A percentile compares a stretch with the other conserved stretches of the same genome.
These are phyloP conservation scores for Vigna hirtella DNA, from an alignment of 306 rosid species.

Conservation along the genomic window DNA sequence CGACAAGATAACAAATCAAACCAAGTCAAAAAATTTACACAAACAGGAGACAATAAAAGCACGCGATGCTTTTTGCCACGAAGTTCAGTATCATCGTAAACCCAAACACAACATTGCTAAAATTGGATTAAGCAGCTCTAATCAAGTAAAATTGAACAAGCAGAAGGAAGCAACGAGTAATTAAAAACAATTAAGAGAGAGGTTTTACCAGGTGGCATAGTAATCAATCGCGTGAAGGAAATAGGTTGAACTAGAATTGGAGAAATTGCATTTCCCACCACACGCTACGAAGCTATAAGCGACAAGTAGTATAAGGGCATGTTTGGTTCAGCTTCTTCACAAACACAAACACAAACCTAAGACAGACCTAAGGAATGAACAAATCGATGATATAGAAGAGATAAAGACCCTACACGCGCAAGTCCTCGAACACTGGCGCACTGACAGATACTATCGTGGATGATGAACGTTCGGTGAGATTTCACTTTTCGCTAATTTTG, in stretches of 20 bases:
- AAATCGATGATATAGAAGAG: neutral
- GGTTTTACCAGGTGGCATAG: constrained; percentile 38
- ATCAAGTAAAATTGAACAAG: constrained; percentile 1
- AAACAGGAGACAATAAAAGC: neutral
- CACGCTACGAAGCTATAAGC: too few species aligned
- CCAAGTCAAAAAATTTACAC: neutral
- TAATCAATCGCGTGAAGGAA: neutral
- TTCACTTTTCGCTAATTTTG: neutral
- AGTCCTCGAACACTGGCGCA: neutral
- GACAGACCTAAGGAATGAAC: neutral
- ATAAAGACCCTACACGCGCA: neutral
- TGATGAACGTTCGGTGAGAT: too few species aligned
- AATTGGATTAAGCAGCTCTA: neutral
- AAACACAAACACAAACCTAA: neutral
- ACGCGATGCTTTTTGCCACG: neutral
- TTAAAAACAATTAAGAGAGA: neutral
- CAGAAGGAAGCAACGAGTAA: neutral
- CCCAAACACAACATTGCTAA: neutral
- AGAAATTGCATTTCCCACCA: neutral
- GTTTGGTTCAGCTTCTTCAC: neutral
- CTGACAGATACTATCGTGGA: too few species aligned
- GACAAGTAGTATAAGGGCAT: neutral
- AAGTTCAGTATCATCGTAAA: neutral
- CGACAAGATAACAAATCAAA: neutral
- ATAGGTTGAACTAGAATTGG: neutral